A percentile compares a stretch with the other conserved stretches of the same genome.
Conservation (phyloP, 345 rosid species). For the Gossypium ekmanianum region DNA sequence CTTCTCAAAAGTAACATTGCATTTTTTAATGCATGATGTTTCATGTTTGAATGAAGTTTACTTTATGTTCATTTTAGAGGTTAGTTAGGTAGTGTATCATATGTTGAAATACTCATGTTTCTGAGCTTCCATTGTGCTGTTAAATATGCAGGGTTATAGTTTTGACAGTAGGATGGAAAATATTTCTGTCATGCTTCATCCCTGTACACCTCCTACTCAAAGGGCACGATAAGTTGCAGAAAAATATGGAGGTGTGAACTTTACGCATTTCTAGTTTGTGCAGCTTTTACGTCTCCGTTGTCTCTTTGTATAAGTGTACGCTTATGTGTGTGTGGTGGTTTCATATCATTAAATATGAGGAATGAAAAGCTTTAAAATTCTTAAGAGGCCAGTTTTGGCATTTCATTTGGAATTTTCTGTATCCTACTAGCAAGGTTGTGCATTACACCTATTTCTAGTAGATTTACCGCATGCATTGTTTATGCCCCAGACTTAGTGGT, state of each 20-base stretch:
- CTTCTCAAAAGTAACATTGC: not conserved
- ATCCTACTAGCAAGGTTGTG: not conserved
- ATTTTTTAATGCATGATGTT: conserved; percentile 8
- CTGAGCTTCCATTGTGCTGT: conserved; percentile 8
- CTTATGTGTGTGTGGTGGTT: no score
- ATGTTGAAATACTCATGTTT: conserved; percentile 3
- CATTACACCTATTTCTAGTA: not conserved
- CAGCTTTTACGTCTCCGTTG: no score
- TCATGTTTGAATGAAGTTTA: not conserved
- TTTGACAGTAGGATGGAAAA: conserved; percentile 84
- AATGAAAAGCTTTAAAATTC: no score
- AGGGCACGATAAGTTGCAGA: conserved; percentile 77
- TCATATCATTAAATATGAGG: no score
- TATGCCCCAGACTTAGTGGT: conserved; percentile 6
- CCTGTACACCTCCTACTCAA: conserved; percentile 71
- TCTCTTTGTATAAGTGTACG: no score
- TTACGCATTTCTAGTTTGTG: not conserved
- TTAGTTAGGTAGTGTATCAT: not conserved
- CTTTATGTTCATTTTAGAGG: not conserved
- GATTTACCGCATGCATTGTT: conserved; percentile 7
- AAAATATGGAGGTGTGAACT: conserved; percentile 64
- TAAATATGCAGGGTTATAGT: conserved; percentile 59
- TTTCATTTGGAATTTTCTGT: no score
- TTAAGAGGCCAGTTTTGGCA: no score
- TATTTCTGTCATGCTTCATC: conserved; percentile 74